Percentiles rank a stretch among this genome's conserved stretches.
Evolutionary conservation across 345 rosid genomes (phyloP).

Genomic region (Brassica rapa): DNA sequence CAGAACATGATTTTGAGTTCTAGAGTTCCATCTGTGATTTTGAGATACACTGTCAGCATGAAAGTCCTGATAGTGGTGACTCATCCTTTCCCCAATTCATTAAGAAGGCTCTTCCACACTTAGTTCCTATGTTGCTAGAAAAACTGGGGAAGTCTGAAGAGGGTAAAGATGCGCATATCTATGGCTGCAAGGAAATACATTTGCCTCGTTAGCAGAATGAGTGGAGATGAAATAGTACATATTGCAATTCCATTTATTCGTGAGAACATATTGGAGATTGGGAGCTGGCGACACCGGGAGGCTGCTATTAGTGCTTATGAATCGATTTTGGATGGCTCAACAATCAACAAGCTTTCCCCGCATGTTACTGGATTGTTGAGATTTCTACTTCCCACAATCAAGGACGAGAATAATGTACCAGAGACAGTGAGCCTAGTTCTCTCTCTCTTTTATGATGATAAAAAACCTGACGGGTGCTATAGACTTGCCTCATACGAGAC

Average conservation of each 20-base stretch:
- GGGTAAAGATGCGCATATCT: conserved; percentile 90
- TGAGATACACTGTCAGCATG: conserved; percentile 84
- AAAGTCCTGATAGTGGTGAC: conserved; percentile 55
- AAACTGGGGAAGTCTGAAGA: conserved; percentile 88
- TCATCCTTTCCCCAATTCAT: conserved; percentile 67
- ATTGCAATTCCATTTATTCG: conserved; percentile 92
- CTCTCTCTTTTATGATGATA: neutral
- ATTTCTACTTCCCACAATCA: conserved; percentile 73
- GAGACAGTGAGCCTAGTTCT: conserved; percentile 82
- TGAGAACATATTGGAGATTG: conserved; percentile 56
- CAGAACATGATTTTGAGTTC: conserved; percentile 46
- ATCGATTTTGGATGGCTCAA: conserved; percentile 86
- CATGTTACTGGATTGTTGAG: conserved; percentile 70
- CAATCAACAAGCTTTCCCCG: conserved; percentile 67
- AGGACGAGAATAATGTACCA: conserved; percentile 79
- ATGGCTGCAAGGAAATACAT: conserved; percentile 99
- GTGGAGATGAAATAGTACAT: conserved; percentile 78
- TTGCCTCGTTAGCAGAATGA: conserved; percentile 88
- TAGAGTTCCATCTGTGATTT: conserved; percentile 97
- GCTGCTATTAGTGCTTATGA: conserved; percentile 96
- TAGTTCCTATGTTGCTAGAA: conserved; percentile 76
- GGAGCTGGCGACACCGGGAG: conserved; percentile 81
- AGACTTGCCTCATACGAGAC: neutral
- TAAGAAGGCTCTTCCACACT: conserved; percentile 74
- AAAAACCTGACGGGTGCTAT: neutral